These are phyloP conservation scores for Kwoniella mangroviensis DNA, from an alignment of 768 basidiomycete species.

Conservation along the genomic window DNA sequence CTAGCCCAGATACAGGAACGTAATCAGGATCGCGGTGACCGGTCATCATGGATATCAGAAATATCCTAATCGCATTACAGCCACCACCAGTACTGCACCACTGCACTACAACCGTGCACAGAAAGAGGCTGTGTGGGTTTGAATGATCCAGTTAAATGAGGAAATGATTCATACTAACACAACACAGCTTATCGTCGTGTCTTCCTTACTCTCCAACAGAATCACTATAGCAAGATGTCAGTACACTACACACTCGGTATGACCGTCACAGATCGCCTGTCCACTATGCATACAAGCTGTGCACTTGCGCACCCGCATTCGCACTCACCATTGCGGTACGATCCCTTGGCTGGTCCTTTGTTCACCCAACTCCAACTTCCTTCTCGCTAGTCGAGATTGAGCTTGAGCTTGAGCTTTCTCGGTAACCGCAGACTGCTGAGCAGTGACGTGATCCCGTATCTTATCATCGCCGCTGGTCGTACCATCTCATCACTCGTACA, in stretches of 20 bases:
- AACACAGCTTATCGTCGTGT: neutral
- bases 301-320: neutral
- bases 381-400: neutral
- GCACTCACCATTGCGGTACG: neutral
- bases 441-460: neutral
- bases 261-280: neutral
- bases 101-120: neutral
- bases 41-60: too few species aligned
- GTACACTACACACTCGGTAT: neutral
- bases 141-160: too few species aligned
- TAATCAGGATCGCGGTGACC: too few species aligned
- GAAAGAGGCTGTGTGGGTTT: neutral
- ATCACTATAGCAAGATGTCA: neutral
- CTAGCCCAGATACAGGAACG: too few species aligned
- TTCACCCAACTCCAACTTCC: neutral
- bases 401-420: too few species aligned
- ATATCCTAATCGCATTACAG: too few species aligned
- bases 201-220: neutral
- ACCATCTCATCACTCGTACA: neutral
- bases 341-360: neutral
- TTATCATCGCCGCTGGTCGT: neutral
- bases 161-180: neutral
- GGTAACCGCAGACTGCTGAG: neutral
- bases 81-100: too few species aligned
- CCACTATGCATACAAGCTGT: neutral